Conservation (phyloP, 2,329 filamentous ascomycete species). For the Diaporthe humulicola region DNA sequence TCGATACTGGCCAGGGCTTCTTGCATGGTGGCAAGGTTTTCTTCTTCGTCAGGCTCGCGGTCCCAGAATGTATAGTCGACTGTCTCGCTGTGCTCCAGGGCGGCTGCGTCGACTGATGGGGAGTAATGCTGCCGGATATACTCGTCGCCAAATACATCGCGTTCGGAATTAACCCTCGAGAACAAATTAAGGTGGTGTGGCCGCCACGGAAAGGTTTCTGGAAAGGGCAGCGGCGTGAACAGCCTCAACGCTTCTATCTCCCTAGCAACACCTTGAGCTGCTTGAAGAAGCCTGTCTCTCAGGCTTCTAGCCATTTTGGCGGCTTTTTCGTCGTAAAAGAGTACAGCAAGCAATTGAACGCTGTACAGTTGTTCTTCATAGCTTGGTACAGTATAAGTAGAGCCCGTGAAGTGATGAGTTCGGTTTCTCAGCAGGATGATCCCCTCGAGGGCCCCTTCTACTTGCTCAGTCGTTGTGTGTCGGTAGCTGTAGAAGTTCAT, state of each 20-base stretch:
- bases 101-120: background rate
- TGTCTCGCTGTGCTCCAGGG: no score
- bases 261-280: background rate
- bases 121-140: background rate
- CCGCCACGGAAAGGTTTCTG: background rate
- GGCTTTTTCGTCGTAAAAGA: background rate
- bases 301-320: background rate
- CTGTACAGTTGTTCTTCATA: background rate
- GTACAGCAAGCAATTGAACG: background rate
- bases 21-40: no score
- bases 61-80: no score
- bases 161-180: fast-evolving
- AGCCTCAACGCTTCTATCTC: background rate
- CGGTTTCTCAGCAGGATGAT: background rate
- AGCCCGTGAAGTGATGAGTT: background rate
- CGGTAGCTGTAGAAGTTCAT: background rate
- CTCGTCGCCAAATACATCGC: background rate
- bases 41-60: no score
- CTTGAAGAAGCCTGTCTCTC: background rate
- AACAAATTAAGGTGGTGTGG: background rate
- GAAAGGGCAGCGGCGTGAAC: background rate
- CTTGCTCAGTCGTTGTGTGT: background rate
- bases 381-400: fast-evolving
- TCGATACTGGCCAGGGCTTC: no score
- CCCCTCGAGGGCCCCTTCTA: background rate